A percentile compares a stretch with the other conserved stretches of the same genome.
phyloP scores from a whole-genome alignment of 108 stramenopile species.

The Skeletonema costatum region DNA sequence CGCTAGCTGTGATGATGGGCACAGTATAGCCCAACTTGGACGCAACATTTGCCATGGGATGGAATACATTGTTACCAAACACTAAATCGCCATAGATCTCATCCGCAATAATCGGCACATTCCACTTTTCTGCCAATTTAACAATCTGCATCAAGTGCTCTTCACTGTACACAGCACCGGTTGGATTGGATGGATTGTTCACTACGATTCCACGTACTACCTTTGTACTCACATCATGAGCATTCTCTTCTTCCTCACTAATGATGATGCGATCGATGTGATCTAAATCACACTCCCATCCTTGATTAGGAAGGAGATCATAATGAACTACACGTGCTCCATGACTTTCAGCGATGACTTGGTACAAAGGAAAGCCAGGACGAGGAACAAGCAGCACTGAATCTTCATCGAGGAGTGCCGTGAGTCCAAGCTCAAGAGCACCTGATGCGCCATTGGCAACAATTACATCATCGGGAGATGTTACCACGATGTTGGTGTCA shows the following conservation, averaged over 20 bases:
- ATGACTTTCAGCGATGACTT: conserved; percentile 86
- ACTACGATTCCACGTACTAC: conserved; percentile 81
- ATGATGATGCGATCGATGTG: conserved; percentile 67
- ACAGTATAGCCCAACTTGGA: conserved; percentile 60
- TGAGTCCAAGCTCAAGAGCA: conserved; percentile 83
- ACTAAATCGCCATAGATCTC: conserved; percentile 93
- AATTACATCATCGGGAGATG: conserved; percentile 81
- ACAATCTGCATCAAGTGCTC: conserved; percentile 70
- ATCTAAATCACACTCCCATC: conserved; percentile 90
- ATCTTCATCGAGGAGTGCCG: conserved; percentile 73
- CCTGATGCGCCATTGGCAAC: conserved; percentile 92
- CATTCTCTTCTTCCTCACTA: not conserved
- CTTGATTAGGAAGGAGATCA: conserved; percentile 65
- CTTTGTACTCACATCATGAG: not conserved
- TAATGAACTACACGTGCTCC: conserved; percentile 84
- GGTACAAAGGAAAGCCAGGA: conserved; percentile 92
- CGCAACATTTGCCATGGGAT: conserved; percentile 75
- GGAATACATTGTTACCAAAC: conserved; percentile 63
- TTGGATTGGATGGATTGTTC: conserved; percentile 95
- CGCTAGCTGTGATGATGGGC: conserved; percentile 87
- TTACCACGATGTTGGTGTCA: conserved; percentile 16
- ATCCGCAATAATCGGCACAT: conserved; percentile 85
- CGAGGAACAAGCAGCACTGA: conserved; percentile 81
- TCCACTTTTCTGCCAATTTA: conserved; percentile 62
- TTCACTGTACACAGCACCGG: conserved; percentile 88